Percentiles rank a stretch among this genome's conserved stretches.
Evolutionary conservation across 1,139 yeast genomes (phyloP).

Genomic region (Magnusiomyces fungicola): DNA sequence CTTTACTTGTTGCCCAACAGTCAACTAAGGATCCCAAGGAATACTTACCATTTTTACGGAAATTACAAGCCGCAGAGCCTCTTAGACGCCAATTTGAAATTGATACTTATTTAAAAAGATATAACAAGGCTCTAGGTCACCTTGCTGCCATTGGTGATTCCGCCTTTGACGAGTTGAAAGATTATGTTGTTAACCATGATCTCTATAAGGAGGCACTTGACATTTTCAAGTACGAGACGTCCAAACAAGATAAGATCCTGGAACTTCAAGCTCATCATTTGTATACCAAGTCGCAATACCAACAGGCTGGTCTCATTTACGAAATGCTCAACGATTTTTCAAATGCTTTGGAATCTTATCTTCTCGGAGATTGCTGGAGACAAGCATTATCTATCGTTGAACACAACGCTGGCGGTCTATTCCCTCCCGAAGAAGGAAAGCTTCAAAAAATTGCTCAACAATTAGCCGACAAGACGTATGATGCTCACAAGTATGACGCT

Average conservation of each 20-base stretch:
- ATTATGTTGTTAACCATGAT: slow-evolving; percentile 66
- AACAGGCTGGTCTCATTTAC: slow-evolving; percentile 70
- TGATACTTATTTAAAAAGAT: slow-evolving; percentile 67
- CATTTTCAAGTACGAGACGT: slow-evolving; percentile 52
- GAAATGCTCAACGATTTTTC: slow-evolving; percentile 56
- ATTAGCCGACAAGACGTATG: slow-evolving; percentile 53
- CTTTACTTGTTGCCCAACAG: slow-evolving; percentile 84
- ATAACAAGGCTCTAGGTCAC: slow-evolving; percentile 61
- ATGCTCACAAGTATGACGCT: slow-evolving; percentile 66
- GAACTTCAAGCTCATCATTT: slow-evolving; percentile 56
- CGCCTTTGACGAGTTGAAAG: slow-evolving; percentile 51
- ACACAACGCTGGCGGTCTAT: slow-evolving; percentile 27
- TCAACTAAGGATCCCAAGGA: slow-evolving; percentile 98
- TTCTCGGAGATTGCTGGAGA: slow-evolving; percentile 70
- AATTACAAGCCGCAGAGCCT: slow-evolving; percentile 59
- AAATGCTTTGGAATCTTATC: slow-evolving; percentile 63
- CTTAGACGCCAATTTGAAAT: slow-evolving; percentile 66
- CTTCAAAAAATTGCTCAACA: slow-evolving; percentile 45
- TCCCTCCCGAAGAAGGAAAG: slow-evolving; percentile 23
- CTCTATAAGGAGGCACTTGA: slow-evolving; percentile 64
- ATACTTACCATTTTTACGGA: slow-evolving; percentile 84
- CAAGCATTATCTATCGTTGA: slow-evolving; percentile 65
- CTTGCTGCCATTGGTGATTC: slow-evolving; percentile 46
- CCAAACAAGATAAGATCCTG: slow-evolving; percentile 46
- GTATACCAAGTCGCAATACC: slow-evolving; percentile 42